Evolutionary conservation across 139 green algal genomes (phyloP), one percentile per base, ranked within the genome.

Genomic region (Chlamydomonas sp.): DNA sequence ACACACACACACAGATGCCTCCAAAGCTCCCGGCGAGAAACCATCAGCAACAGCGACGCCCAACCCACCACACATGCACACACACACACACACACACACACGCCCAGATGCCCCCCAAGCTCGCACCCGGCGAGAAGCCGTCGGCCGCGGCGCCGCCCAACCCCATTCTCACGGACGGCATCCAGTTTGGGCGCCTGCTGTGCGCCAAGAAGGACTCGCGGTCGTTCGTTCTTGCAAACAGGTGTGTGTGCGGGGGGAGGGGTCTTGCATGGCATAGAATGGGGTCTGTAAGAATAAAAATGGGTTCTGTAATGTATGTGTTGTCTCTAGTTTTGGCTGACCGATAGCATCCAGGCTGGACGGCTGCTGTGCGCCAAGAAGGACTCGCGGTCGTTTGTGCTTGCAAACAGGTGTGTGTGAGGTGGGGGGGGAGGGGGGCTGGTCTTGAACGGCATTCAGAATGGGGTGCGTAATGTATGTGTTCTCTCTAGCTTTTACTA

Each of bases 171-270:
- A 69, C 71, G 34, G 79, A 85, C 67, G 79, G 75, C 20, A 67
- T 87, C 20, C 31, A 81, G 38, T 93, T 93, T 81, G 82, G 89
- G 48, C 75, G 85, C 20, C 73, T 93, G 69, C 81, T 93, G 35
- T 43, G 88, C 13, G 76, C 68, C 70, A 82, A 86, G 62, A 77
- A 63, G 31, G 82, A 91, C 49, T 48, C 67, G 33, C 74, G 82
- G 58, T 73, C 39, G 37, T 79, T 93, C 65, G 77, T 71, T n/a
- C n/a, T n/a, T n/a, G n/a, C n/a, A n/a, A n/a, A n/a, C n/a, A n/a
- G n/a, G n/a, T n/a, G n/a, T n/a, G n/a, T n/a, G n/a, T n/a, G n/a
- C n/a, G n/a, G n/a, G n/a, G n/a, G n/a, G n/a, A n/a, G n/a, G n/a
- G n/a, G n/a, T n/a, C n/a, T n/a, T n/a, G n/a, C 2, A 80, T 71